Conservation (phyloP, 345 rosid species). For the Mercurialis annua region DNA sequence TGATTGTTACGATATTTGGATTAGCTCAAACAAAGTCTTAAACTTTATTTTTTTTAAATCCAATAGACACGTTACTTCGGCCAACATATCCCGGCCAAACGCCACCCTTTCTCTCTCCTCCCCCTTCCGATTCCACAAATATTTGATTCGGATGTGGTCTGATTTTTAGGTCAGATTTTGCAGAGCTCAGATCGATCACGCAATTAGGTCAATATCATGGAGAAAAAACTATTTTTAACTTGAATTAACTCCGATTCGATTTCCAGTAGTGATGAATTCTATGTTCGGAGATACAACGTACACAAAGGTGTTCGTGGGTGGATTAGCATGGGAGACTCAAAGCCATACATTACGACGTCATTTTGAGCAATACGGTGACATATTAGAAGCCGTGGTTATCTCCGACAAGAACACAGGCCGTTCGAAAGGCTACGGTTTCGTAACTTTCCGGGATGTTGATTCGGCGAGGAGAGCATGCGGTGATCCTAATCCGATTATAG, state of each 20-base stretch:
- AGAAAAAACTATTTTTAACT: no score
- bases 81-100: slow-evolving; percentile 2
- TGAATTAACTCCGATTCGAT: no score
- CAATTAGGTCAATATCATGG: no score
- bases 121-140: background rate
- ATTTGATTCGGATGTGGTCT: background rate
- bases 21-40: slow-evolving; percentile 1
- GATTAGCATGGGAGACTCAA: slow-evolving; percentile 44
- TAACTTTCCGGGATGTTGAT: slow-evolving; percentile 31
- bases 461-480: slow-evolving; percentile 40
- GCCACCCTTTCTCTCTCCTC: background rate
- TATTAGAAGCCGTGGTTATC: slow-evolving; percentile 43
- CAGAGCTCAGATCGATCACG: background rate
- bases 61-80: slow-evolving; percentile 8
- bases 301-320: slow-evolving; percentile 42
- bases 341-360: slow-evolving; percentile 32
- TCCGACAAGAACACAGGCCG: slow-evolving; percentile 39
- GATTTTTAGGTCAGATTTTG: background rate
- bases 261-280: background rate
- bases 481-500: slow-evolving; percentile 40
- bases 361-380: slow-evolving; percentile 42
- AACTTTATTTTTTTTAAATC: background rate
- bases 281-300: slow-evolving; percentile 32
- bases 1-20: slow-evolving; percentile 5
- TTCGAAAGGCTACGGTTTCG: slow-evolving; percentile 49